Base-by-base conservation (phyloP, 1,284 basidiomycete species). In the Melanopsichium pennsylvanicum region DNA sequence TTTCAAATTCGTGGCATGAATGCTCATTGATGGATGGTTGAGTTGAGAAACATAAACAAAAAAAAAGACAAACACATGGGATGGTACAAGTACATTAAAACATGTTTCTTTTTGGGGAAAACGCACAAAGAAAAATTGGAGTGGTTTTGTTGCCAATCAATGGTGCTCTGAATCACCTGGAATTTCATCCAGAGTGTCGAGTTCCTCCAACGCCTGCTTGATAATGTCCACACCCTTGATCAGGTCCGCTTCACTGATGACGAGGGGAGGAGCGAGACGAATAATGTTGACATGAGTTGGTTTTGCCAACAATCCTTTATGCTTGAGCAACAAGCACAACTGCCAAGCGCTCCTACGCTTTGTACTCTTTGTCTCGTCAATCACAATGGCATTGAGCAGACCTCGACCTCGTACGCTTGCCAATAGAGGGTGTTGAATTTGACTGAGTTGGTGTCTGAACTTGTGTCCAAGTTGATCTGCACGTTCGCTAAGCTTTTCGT, bases 251-350 rank as follows among this genome's bases (percentile, higher is more conserved):
- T 97, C 91, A 18, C 86, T 85, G 64, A 98, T 97, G 52, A 97
- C 92, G 37, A 98, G 84, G 1, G 95, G 95, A 3, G 95, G 95
- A 1, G 95, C 92, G 76, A 98, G 93, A 27, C 95, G 91, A 72
- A 98, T 92, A 89, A 92, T 92, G 82, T 97, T 95, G 39, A 88
- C 87, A 79, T 97, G 95, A 0, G 95, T 98, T 13, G 95, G 94
- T 85, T 98, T 98, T 44, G 93, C 93, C 66, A 96, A 84, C 52
- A 96, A 85, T 8, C 94, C 93, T 52, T 91, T 86, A 75, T 87
- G 88, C 88, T 95, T 96, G 82, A 98, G 84, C 70, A 97, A 82
- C 77, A 97, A 82, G 83, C 96, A 98, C 45, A 98, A 85, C 81
- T 98, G 91, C 96, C 95, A 97, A 6, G 95, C 95, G 3, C 90